A percentile compares a stretch with the other conserved stretches of the same genome.
phyloP scores from a whole-genome alignment of 129 eudicot genomes.

The Gnaphalium uliginosum region DNA sequence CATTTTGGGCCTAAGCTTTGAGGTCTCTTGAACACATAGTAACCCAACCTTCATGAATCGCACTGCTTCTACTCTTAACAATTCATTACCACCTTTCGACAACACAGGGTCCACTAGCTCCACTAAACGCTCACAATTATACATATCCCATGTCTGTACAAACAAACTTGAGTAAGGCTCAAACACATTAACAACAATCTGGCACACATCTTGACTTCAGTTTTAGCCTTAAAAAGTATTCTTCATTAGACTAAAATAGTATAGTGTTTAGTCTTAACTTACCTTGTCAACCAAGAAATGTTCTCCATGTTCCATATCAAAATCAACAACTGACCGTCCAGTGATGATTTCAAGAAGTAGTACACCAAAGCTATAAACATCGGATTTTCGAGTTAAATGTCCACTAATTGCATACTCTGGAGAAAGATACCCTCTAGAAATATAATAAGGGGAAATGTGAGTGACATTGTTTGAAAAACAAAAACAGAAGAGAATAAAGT shows the following conservation, averaged over 20 bases:
- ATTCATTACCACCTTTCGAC: constrained; percentile 50
- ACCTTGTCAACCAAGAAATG: constrained; percentile 81
- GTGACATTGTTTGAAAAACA: not conserved
- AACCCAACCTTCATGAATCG: constrained; percentile 66
- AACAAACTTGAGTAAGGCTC: constrained; percentile 8
- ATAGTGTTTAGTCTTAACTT: not conserved
- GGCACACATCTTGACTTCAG: not conserved
- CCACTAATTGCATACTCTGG: constrained; percentile 89
- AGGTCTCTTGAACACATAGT: constrained; percentile 78
- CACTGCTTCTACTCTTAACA: constrained; percentile 46
- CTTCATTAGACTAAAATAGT: too few species aligned
- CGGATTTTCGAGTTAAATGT: constrained; percentile 75
- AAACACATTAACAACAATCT: not conserved
- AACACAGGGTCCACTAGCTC: constrained; percentile 58
- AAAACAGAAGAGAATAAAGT: not conserved
- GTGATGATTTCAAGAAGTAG: constrained; percentile 65
- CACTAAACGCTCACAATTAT: constrained; percentile 45
- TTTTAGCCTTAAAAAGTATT: too few species aligned
- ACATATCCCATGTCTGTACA: constrained; percentile 69
- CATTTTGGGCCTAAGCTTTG: constrained; percentile 65
- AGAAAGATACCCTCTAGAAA: constrained; percentile 77
- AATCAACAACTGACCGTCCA: constrained; percentile 63
- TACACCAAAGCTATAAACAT: constrained; percentile 89
- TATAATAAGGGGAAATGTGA: constrained; percentile 9
- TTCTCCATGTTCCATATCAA: constrained; percentile 64